Conservation (phyloP, 495 filamentous ascomycete genomes). For the Hyaloscypha bicolor region DNA sequence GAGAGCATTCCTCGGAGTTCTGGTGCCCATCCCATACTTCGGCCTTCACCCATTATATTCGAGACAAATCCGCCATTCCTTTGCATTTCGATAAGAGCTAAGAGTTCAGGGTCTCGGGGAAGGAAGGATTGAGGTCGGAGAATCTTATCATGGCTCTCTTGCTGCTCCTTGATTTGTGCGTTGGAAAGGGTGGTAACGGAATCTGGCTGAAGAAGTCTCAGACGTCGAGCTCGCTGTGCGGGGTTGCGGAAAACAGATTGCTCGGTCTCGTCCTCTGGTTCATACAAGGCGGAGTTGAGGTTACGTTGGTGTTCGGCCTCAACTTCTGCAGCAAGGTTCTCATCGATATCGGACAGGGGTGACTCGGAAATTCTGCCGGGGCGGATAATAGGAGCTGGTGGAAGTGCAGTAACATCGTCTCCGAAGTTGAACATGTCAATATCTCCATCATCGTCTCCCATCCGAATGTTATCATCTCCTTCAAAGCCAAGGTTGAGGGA, state of each 20-base stretch:
- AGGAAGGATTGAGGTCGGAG: slow-evolving; percentile 77
- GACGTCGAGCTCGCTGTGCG: slow-evolving; percentile 72
- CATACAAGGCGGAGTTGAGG: slow-evolving; percentile 47
- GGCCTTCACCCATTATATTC: slow-evolving; percentile 73
- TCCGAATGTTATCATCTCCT: slow-evolving; percentile 47
- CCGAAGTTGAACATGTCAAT: slow-evolving; percentile 57
- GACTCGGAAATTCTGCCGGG: slow-evolving; percentile 65
- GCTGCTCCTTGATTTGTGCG: slow-evolving; percentile 71
- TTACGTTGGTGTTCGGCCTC: slow-evolving; percentile 55
- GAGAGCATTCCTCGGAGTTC: slow-evolving; percentile 86
- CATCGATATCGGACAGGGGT: slow-evolving; percentile 70
- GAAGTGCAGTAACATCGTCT: slow-evolving; percentile 43
- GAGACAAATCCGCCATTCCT: slow-evolving; percentile 86
- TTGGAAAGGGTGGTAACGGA: slow-evolving; percentile 59
- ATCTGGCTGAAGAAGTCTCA: slow-evolving; percentile 73
- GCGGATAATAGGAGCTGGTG: slow-evolving; percentile 38
- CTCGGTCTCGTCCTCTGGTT: slow-evolving; percentile 54
- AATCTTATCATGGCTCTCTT: slow-evolving; percentile 78
- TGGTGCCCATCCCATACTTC: slow-evolving; percentile 81
- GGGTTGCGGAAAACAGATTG: slow-evolving; percentile 53
- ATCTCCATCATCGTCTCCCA: slow-evolving; percentile 63
- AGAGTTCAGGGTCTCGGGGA: slow-evolving; percentile 79
- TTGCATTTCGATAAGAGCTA: slow-evolving; percentile 88
- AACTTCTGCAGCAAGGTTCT: slow-evolving; percentile 51
- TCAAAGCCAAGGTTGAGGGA: slow-evolving; percentile 51